Evolutionary conservation across 2,329 filamentous ascomycete genomes (phyloP).

Genomic region (Cordyceps cicadae): DNA sequence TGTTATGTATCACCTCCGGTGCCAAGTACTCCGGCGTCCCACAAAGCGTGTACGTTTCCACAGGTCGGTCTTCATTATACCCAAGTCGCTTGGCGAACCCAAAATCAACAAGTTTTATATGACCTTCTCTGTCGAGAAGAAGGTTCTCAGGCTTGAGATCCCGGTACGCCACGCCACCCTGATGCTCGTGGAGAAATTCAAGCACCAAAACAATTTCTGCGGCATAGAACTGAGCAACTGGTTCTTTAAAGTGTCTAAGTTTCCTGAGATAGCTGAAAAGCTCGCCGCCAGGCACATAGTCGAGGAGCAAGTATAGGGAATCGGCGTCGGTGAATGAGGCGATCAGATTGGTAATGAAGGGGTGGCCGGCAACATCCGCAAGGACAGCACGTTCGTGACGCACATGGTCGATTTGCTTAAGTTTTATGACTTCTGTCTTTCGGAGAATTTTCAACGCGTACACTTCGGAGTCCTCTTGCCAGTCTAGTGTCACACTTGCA

Average conservation of each 20-base stretch:
- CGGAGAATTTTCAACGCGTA: slow-evolving; percentile 75
- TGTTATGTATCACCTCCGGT: slow-evolving; percentile 77
- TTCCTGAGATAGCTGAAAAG: slow-evolving; percentile 76
- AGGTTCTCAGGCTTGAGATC: slow-evolving; percentile 81
- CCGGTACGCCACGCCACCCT: slow-evolving; percentile 70
- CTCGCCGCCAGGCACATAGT: slow-evolving; percentile 77
- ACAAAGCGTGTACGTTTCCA: slow-evolving; percentile 75
- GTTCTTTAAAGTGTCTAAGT: slow-evolving; percentile 70
- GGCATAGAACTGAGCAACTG: slow-evolving; percentile 71
- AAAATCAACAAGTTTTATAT: slow-evolving; percentile 78
- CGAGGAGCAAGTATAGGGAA: slow-evolving; percentile 73
- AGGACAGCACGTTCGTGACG: slow-evolving; percentile 75
- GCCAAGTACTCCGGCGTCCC: slow-evolving; percentile 79
- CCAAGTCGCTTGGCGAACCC: slow-evolving; percentile 76
- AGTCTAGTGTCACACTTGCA: slow-evolving; percentile 29
- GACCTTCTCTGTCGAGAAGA: slow-evolving; percentile 65
- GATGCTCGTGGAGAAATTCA: slow-evolving; percentile 70
- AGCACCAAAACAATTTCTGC: slow-evolving; percentile 77
- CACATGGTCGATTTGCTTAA: slow-evolving; percentile 83
- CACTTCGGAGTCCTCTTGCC: slow-evolving; percentile 39
- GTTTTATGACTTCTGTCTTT: slow-evolving; percentile 64
- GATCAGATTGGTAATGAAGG: slow-evolving; percentile 73
- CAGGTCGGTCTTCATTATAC: slow-evolving; percentile 37
- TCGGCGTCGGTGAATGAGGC: slow-evolving; percentile 74
- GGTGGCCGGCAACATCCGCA: slow-evolving; percentile 67